phyloP scores from a whole-genome alignment of 2,329 filamentous ascomycete species.

The Botrytis galanthina region DNA sequence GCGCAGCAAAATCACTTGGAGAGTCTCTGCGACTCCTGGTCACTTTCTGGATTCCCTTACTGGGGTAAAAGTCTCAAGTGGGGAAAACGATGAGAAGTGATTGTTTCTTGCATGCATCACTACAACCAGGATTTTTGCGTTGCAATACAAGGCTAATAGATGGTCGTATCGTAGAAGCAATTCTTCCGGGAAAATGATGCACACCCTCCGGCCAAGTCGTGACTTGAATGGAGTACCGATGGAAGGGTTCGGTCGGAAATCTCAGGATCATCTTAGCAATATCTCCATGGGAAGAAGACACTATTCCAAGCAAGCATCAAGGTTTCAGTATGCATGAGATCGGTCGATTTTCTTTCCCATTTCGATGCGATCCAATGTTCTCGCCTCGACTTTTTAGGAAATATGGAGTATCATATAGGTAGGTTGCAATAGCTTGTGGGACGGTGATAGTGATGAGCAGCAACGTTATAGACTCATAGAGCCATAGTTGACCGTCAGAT shows the following conservation, averaged over 20 bases:
- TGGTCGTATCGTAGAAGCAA: neutral
- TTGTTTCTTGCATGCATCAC: slow-evolving; percentile 15
- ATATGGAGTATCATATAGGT: slow-evolving; percentile 1
- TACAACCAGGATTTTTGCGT: slow-evolving; percentile 8
- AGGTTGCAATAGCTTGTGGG: neutral
- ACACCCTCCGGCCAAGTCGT: slow-evolving; percentile 9
- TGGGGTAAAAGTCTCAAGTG: neutral
- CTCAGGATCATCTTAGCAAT: slow-evolving; percentile 20
- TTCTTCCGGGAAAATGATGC: slow-evolving; percentile 6
- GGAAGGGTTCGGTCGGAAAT: slow-evolving; percentile 21
- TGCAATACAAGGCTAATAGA: slow-evolving; percentile 17
- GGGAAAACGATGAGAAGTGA: neutral
- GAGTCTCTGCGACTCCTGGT: neutral
- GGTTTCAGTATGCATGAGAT: slow-evolving; percentile 16
- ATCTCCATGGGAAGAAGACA: slow-evolving; percentile 5
- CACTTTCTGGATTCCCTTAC: slow-evolving; percentile 12
- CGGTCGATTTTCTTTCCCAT: slow-evolving; percentile 13
- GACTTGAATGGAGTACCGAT: slow-evolving; percentile 20
- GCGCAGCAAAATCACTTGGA: neutral
- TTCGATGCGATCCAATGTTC: neutral
- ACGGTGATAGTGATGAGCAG: slow-evolving; percentile 2
- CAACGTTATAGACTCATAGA: neutral
- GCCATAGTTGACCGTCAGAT: neutral
- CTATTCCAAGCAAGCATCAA: slow-evolving; percentile 14
- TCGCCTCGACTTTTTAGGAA: slow-evolving; percentile 16